Evolutionary conservation across 257 asterid genomes (phyloP), one percentile per base, ranked within the genome.

Genomic region (Solanum chilense): DNA sequence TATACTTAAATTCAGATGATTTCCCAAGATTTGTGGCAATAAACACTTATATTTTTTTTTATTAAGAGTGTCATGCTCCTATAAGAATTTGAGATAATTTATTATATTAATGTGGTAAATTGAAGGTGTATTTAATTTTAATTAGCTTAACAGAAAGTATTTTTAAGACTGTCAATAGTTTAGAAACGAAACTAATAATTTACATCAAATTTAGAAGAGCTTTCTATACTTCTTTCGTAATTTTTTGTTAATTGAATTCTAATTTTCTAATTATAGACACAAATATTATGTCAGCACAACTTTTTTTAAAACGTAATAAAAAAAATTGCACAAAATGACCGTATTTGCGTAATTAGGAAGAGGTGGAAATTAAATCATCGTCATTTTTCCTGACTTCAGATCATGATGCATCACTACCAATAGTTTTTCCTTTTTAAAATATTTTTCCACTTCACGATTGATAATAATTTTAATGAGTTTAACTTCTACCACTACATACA

Each of bases 361-460:
- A 5, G 70, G 41, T 49, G 69, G 60, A 58, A 58, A 58, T 25
- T 18, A n/a, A n/a, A 82, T 52, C 14, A 45, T 75, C 15, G 85
- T 47, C 47, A 20, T 62, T 9, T 44, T 16, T 62, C 25, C 3
- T 89, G 88, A 89, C 86, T 86, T 85, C 86, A 87, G 60, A 41
- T 2, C 5, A 27, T 80, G 90, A 87, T 87, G 88, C 78, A 56
- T 82, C 56, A 31, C 45, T 60, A 37, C 11, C 39, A 27, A 68
- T 10, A 62, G 16, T 80, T 11, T 23, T 49, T 27, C 21, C 27
- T 8, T 11, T 31, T 82, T 33, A 82, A 33, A 82, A 33, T 82
- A 62, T 49, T 81, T 82, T 49, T 21, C 23, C 33, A 39, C 21
- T 75, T 75, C 58, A 41, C 7, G 6, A 41, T 75, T 41, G 56